Evolutionary conservation across 345 rosid species (phyloP).

Genomic region (Balakata baccata): DNA sequence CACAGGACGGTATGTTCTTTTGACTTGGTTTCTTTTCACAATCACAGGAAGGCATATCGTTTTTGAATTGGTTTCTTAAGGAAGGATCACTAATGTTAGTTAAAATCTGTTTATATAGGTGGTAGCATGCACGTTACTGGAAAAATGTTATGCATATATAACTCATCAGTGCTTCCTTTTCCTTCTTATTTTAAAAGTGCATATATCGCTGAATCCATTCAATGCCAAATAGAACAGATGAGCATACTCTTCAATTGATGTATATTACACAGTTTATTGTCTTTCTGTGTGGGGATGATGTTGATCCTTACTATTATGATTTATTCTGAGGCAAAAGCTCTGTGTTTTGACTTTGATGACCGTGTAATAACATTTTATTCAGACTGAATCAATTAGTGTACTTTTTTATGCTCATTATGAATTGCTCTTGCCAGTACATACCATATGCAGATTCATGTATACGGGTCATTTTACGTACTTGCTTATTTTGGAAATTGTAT

Average conservation of each 20-base stretch:
- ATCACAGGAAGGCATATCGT: background rate
- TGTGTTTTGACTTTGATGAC: background rate
- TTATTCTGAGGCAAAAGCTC: background rate
- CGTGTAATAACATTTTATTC: background rate
- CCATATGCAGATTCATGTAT: background rate
- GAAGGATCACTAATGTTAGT: background rate
- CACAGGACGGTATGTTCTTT: constrained; percentile 64
- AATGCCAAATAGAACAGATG: background rate
- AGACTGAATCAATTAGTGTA: background rate
- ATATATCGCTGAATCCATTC: background rate
- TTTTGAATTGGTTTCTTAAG: too few relatives aligned
- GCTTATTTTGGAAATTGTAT: background rate
- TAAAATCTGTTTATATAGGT: background rate
- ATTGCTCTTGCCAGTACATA: background rate
- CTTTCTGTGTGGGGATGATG: background rate
- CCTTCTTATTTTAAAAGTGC: background rate
- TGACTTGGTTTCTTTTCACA: background rate
- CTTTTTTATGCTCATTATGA: too few relatives aligned
- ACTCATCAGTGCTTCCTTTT: background rate
- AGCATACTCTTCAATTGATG: background rate
- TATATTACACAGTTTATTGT: background rate
- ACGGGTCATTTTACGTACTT: background rate
- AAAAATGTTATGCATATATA: background rate
- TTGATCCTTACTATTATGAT: background rate
- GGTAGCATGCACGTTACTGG: background rate